Evolutionary conservation across 2,329 filamentous ascomycete genomes (phyloP), one percentile per base, ranked within the genome.

Genomic region (Penicillium olsonii): DNA sequence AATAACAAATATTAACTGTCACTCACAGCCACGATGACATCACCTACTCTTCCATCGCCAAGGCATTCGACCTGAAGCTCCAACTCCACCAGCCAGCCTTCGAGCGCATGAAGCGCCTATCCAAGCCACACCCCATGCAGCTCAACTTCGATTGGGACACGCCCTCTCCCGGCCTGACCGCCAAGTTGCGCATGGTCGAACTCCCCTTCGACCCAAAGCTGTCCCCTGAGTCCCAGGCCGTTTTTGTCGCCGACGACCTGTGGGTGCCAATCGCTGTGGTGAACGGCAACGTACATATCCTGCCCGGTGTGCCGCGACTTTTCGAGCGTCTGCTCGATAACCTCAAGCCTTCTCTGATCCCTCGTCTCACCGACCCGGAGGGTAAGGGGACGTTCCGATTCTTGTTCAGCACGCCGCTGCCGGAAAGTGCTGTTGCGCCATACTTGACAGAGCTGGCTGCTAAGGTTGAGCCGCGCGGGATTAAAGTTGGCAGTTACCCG

Each of bases 401-500:
- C 35, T 70, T 96, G 59, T 88, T 97, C 67, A 90, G 88, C 42
- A 97, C 94, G 22, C 92, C 92, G 22, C 69, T 95, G 71, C 78
- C 88, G 0, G 94, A 99, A 78, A 96, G 91, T 70, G 82, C 81
- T 15, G 84, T 96, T 26, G 92, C 94, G 11, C 82, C 79, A 15
- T 96, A 89, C 67, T 76, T 99, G 63, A 92, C 90, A 1, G 81
- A 89, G 57, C 75, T 97, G 54, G 89, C 92, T 4, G 80, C 76
- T 22, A 83, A 83, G 68, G 87, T 92, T 18, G 87, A 84, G 67
- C 75, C 84, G 1, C 84, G 82, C 63, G 91, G 90, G 3, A 81
- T 97, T 63, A 97, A 97, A 75, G 90, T 97, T 14, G 94, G 94
- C 39, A 95, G 90, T 71, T 97, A 99, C 72, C 94, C 94, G 29